Percentiles rank a stretch among this genome's conserved stretches.
These are phyloP conservation scores for Calendula officinalis DNA, from an alignment of 129 eudicot species.

Conservation along the genomic window DNA sequence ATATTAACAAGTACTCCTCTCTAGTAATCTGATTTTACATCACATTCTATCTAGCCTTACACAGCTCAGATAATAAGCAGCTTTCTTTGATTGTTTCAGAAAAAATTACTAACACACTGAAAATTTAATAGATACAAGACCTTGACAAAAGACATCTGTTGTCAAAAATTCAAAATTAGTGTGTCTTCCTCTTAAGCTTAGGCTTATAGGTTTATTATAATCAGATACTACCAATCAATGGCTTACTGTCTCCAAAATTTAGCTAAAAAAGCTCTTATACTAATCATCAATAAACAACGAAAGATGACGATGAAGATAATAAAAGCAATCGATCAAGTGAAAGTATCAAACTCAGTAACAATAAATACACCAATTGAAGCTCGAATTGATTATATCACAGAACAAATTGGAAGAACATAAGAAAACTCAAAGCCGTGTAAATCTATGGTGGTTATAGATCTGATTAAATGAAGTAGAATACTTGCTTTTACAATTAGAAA, in stretches of 20 bases:
- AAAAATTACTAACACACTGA: not conserved
- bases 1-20: too few species aligned
- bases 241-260: not conserved
- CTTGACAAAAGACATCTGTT: too few species aligned
- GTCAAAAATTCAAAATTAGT: not conserved
- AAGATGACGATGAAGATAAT: not conserved
- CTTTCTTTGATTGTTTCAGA: not conserved
- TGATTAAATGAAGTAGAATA: conserved; percentile 10
- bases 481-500: conserved; percentile 10
- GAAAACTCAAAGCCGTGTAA: not conserved
- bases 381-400: conserved; percentile 1
- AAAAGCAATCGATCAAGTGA: not conserved
- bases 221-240: conserved; percentile 9
- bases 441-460: conserved; percentile 23
- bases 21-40: too few species aligned
- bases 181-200: not conserved
- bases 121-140: too few species aligned
- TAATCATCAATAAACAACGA: conserved; percentile 16
- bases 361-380: not conserved
- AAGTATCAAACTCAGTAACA: not conserved
- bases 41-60: not conserved
- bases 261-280: not conserved
- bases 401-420: conserved; percentile 4
- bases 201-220: not conserved
- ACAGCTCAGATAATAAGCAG: not conserved